Evolutionary conservation across 192 early-diverging fungal genomes (phyloP).

Genomic region (Bifiguratus adelaidae): DNA sequence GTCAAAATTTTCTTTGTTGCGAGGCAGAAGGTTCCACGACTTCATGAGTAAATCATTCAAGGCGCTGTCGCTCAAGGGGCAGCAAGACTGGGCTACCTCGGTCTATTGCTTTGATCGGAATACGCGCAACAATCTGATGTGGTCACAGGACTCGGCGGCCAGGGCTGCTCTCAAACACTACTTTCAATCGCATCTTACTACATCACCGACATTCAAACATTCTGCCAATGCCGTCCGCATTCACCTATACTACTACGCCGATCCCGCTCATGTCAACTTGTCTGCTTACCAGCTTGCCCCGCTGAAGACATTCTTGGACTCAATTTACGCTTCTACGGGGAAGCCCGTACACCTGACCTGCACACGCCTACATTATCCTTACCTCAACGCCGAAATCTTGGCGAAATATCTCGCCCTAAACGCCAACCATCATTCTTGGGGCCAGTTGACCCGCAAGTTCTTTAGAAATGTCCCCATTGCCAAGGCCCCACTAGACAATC

Average conservation of each 20-base stretch:
- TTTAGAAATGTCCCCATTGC: slow-evolving; percentile 23
- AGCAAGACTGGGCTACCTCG: slow-evolving; percentile 25
- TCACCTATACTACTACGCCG: slow-evolving; percentile 28
- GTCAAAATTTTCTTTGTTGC: too few relatives aligned
- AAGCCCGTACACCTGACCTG: slow-evolving; percentile 23
- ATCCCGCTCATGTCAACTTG: slow-evolving; percentile 12
- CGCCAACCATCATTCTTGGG: slow-evolving; percentile 16
- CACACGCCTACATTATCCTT: slow-evolving; percentile 21
- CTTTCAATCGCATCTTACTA: slow-evolving; percentile 24
- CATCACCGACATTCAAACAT: slow-evolving; percentile 24
- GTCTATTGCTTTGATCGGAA: slow-evolving; percentile 24
- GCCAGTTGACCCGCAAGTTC: slow-evolving; percentile 21
- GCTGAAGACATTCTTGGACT: slow-evolving; percentile 15
- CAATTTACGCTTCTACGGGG: slow-evolving; percentile 11
- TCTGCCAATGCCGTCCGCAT: slow-evolving; percentile 18
- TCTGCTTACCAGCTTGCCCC: slow-evolving; percentile 14
- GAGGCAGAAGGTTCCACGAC: too few relatives aligned
- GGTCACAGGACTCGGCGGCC: slow-evolving; percentile 22
- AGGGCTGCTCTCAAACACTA: slow-evolving; percentile 18
- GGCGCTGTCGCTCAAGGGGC: slow-evolving; percentile 19
- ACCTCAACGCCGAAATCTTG: slow-evolving; percentile 27
- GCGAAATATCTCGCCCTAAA: slow-evolving; percentile 24
- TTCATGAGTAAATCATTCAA: slow-evolving; percentile 24
- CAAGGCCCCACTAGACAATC: slow-evolving; percentile 14
- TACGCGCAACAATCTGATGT: slow-evolving; percentile 20